Evolutionary conservation across 139 green algal genomes (phyloP), one percentile per base, ranked within the genome.

Genomic region (Helicosporidium sp.): DNA sequence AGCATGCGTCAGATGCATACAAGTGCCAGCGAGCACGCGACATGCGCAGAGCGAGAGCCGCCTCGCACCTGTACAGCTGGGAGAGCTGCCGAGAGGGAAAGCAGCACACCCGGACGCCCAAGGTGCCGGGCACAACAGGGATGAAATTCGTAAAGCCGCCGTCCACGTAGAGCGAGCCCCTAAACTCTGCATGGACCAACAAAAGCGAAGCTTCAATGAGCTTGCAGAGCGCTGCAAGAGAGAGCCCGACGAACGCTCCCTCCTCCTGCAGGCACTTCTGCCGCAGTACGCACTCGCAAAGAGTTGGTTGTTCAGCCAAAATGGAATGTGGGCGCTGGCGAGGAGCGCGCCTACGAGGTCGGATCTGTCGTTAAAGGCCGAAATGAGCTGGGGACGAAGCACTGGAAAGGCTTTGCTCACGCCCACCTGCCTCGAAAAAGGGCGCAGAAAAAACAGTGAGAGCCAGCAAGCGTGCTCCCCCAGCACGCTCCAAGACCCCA

Each of bases 81-180:
- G 43, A 59, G 42, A 75, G 31, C 20, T 64, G 48, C 46, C 72
- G 43, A 1, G 58, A 54, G 19, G 72, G 62, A 46, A 84, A 82
- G 54, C 76, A 84, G 58, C 57, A 79, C 0, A 84, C 57, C 7
- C 63, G 48, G 16, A 82, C 43, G 22, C 53, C 64, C 26, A 63
- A 46, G 3, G 51, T 66, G n/a, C 19, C 34, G 3, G 67, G 64
- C 0, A 69, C 60, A 4, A 71, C 3, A 4, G 80, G 80, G n/a
- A 91, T 77, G 55, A 91, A 88, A 49, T 82, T 79, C 3, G 78
- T 86, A n/a, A 92, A 43, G 37, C 79, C 79, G 1, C 79, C 80
- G 29, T 91, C 80, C 15, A 70, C 62, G 25, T 58, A 63, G 15
- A 62, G n/a, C 0, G 24, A 41, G 15, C 73, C 65, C 4, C 76